These are phyloP conservation scores for Leishmania martiniquensis DNA, from an alignment of 208 protist genomes.

Conservation along the genomic window DNA sequence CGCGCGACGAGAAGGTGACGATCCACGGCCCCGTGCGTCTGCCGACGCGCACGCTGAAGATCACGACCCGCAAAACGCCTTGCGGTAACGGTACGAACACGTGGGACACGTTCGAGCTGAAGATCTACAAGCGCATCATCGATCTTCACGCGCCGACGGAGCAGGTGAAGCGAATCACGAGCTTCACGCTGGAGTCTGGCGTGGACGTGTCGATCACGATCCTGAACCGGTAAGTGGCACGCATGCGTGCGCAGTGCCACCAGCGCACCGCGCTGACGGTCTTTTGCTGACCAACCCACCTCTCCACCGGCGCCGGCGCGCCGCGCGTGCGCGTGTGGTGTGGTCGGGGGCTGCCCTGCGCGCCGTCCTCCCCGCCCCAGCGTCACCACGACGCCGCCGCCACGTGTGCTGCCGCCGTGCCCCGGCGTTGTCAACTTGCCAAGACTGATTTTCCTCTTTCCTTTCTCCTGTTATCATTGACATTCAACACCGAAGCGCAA, in stretches of 20 bases:
- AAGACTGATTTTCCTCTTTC: conserved; percentile 30
- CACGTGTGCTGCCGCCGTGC: conserved; percentile 13
- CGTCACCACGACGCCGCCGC: not conserved
- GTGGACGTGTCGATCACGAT: conserved; percentile 92
- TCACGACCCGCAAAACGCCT: conserved; percentile 99
- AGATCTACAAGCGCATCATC: conserved; percentile 99
- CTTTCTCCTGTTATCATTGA: conserved; percentile 1
- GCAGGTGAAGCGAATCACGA: conserved; percentile 93
- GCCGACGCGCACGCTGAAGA: conserved; percentile 97
- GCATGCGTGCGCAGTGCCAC: not conserved
- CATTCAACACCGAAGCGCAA: not conserved
- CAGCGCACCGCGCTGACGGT: not conserved
- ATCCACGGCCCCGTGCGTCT: conserved; percentile 98
- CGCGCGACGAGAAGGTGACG: conserved; percentile 95
- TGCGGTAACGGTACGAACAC: conserved; percentile 99
- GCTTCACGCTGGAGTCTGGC: conserved; percentile 86
- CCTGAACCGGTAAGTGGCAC: conserved; percentile 42
- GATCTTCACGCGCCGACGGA: conserved; percentile 94
- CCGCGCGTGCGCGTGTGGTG: not conserved
- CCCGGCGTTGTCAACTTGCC: conserved; percentile 35
- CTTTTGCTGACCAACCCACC: not conserved
- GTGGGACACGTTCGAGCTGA: conserved; percentile 99
- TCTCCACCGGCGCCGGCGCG: not conserved
- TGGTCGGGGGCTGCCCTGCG: not conserved
- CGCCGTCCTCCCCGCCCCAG: not conserved